phyloP scores from a whole-genome alignment of 2,329 filamentous ascomycete species.

The Aspergillus ibericus region DNA sequence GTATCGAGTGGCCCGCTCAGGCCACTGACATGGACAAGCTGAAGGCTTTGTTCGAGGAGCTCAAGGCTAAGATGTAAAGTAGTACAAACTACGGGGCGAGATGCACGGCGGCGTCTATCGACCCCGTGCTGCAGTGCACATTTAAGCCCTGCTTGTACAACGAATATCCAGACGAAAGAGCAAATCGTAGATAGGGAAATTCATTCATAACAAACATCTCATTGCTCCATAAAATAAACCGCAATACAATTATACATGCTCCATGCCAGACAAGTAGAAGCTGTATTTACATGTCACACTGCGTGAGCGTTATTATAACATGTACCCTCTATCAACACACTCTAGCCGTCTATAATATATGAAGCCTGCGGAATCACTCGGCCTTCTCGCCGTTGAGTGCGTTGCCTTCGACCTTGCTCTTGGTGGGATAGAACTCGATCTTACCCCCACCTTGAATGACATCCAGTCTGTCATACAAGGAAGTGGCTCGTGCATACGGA shows the following conservation, averaged over 20 bases:
- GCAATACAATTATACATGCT: neutral
- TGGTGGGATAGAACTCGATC: conserved; percentile 66
- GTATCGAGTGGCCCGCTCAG: conserved; percentile 76
- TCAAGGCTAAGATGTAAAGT: conserved; percentile 82
- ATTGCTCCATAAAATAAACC: neutral
- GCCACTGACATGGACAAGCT: conserved; percentile 77
- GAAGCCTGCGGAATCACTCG: neutral
- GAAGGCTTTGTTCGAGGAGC: conserved; percentile 74
- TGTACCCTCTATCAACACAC: neutral
- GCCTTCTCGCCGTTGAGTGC: neutral
- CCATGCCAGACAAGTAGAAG: neutral
- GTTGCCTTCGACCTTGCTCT: conserved; percentile 19
- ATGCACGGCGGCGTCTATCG: neutral
- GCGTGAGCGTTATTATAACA: neutral
- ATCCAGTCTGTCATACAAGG: conserved; percentile 80
- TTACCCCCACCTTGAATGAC: conserved; percentile 67
- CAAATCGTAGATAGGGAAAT: neutral
- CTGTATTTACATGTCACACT: neutral
- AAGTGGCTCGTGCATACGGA: conserved; percentile 78
- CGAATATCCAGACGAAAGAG: neutral
- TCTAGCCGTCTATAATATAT: neutral
- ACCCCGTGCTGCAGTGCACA: neutral
- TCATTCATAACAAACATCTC: neutral
- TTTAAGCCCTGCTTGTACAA: neutral
- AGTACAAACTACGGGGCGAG: neutral